Evolutionary conservation across 176 grass and related monocot genomes (phyloP).

Genomic region (Carex cristatella): DNA sequence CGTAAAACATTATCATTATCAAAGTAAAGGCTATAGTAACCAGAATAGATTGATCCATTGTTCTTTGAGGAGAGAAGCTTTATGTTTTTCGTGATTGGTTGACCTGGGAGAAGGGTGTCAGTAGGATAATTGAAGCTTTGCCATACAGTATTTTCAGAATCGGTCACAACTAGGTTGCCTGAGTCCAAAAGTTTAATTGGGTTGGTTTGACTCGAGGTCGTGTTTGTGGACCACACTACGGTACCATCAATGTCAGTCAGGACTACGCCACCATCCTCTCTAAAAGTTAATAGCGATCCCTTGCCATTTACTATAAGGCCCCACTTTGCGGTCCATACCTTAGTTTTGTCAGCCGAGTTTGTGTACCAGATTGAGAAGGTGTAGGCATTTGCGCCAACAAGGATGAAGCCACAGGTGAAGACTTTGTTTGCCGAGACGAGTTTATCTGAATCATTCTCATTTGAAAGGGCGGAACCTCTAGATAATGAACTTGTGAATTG

Average conservation of each 20-base stretch:
- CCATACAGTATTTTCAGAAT: constrained; percentile 22
- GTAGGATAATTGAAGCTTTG: constrained; percentile 57
- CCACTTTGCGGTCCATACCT: constrained; percentile 40
- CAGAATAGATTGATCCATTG: neutral
- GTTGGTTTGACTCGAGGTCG: neutral
- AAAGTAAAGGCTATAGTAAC: constrained; percentile 39
- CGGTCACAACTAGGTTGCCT: constrained; percentile 39
- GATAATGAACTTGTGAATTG: neutral
- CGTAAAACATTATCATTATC: constrained; percentile 14
- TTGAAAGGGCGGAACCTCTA: constrained; percentile 10
- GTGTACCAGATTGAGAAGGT: constrained; percentile 50
- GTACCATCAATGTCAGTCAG: constrained; percentile 17
- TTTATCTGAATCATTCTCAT: constrained; percentile 21
- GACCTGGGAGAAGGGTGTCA: constrained; percentile 41
- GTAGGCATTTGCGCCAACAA: constrained; percentile 27
- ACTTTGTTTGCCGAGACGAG: constrained; percentile 28
- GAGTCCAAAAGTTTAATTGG: constrained; percentile 27
- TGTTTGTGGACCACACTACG: constrained; percentile 26
- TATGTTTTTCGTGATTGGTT: constrained; percentile 28
- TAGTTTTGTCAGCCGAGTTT: constrained; percentile 17
- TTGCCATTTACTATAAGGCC: constrained; percentile 15
- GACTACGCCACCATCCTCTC: constrained; percentile 27
- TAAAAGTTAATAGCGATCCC: constrained; percentile 24
- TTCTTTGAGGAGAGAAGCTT: constrained; percentile 26
- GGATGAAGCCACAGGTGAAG: constrained; percentile 42